Base-by-base conservation (phyloP, 2,329 filamentous ascomycete genomes). In the Peltaster fructicola region DNA sequence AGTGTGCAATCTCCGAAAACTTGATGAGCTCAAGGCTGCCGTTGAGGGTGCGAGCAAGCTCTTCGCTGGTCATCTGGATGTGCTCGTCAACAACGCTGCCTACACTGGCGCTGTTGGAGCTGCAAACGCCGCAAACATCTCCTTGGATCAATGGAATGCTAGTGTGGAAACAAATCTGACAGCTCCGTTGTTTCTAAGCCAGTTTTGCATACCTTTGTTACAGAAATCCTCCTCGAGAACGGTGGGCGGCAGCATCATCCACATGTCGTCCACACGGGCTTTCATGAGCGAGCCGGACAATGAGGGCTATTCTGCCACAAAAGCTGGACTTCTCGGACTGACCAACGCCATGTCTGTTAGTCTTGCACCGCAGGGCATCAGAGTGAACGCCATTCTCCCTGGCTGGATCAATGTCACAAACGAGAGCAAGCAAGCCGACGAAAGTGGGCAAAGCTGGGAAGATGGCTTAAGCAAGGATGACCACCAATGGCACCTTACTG, bases 331-430 rank as follows among this genome's bases (percentile, higher is more conserved):
- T 13, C 38, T 64, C 6, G 61, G 61, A 0, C 36, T 65, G 14
- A 57, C 55, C 24, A 59, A 62, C 34, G 52, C 52, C 7, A 53
- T 63, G 53, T 52, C 56, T 7, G 50, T 59, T 6, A 57, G 53
- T 18, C 40, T 63, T 8, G 53, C 50, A 2, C 46, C 53, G 23
- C 39, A 44, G 3, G 49, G 51, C 7, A 52, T 65, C 14, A 45
- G 57, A 4, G 56, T 60, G 14, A 64, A 62, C 31, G 51, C 57
- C 0, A 55, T 65, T 9, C 36, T 62, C 16, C 60, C 58, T 0
- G 60, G 61, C 0, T 65, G 61, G 61, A 60, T 65, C 22, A 51
- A 63, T 34, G 60, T 63, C 6, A 44, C 37, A 22, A 47, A 61
- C 22, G 54, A 58, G 39, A 50, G 44, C 20, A 45, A 47, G 32